phyloP scores from a whole-genome alignment of 1,139 yeast genomes.

The Diutina mesorugosa region DNA sequence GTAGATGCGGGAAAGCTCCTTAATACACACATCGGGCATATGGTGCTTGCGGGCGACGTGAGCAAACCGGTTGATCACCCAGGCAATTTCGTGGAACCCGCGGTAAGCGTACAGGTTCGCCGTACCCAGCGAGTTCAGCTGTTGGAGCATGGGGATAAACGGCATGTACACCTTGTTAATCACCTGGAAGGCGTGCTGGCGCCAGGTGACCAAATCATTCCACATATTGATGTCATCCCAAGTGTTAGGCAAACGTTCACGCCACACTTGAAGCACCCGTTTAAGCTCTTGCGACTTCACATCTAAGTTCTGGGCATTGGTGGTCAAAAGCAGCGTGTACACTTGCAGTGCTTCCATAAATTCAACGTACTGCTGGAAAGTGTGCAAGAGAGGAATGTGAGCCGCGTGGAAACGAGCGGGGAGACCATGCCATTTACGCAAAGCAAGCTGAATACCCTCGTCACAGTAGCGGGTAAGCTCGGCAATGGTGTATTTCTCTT shows the following conservation, averaged over 20 bases:
- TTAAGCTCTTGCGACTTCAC: conserved; percentile 88
- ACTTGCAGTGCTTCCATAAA: conserved; percentile 96
- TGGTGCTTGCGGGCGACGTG: conserved; percentile 96
- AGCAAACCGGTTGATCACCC: conserved; percentile 97
- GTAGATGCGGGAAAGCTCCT: conserved; percentile 85
- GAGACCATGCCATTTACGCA: conserved; percentile 87
- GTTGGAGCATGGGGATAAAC: conserved; percentile 75
- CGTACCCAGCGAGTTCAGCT: conserved; percentile 55
- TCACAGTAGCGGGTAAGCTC: conserved; percentile 83
- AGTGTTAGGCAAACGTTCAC: conserved; percentile 87
- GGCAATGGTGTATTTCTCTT: conserved; percentile 68
- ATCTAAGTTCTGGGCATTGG: conserved; percentile 87
- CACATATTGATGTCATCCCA: conserved; percentile 98
- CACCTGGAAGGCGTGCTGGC: conserved; percentile 97
- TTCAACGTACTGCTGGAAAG: conserved; percentile 95
- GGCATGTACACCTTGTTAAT: conserved; percentile 92
- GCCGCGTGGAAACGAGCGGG: conserved; percentile 74
- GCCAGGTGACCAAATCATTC: conserved; percentile 97
- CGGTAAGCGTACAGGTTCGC: conserved; percentile 89
- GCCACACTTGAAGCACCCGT: conserved; percentile 92
- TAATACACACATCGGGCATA: conserved; percentile 93
- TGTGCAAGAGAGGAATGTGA: conserved; percentile 81
- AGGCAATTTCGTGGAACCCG: conserved; percentile 97
- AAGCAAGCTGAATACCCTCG: conserved; percentile 88
- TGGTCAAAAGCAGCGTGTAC: conserved; percentile 75